Conservation (phyloP, 2,329 filamentous ascomycete species). For the Graphilbum ipis-grandicollis region DNA sequence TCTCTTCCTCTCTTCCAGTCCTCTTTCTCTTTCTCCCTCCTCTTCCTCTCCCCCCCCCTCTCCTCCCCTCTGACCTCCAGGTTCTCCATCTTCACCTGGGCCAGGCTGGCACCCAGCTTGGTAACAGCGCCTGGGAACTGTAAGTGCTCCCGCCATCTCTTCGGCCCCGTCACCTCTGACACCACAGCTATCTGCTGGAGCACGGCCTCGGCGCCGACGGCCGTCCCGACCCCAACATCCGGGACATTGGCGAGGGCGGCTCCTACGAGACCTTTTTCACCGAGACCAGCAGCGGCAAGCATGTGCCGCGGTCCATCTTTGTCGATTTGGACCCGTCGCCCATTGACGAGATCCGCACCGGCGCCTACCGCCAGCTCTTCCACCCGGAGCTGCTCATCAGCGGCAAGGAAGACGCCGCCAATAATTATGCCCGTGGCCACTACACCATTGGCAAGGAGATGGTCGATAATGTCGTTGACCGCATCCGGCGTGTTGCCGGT, state of each 20-base stretch:
- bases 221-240: constrained; percentile 41
- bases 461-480: constrained; percentile 53
- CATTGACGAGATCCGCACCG: constrained; percentile 58
- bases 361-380: constrained; percentile 50
- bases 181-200: constrained; percentile 49
- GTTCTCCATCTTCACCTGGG: constrained; percentile 47
- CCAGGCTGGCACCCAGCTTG: constrained; percentile 57
- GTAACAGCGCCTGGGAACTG: constrained; percentile 63
- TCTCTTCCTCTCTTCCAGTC: not conserved
- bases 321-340: constrained; percentile 57
- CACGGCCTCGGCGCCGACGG: constrained; percentile 51
- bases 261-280: constrained; percentile 61
- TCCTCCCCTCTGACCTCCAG: constrained; percentile 15
- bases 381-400: constrained; percentile 56
- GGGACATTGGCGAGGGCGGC: constrained; percentile 41
- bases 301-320: constrained; percentile 56
- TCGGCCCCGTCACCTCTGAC: constrained; percentile 10
- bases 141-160: constrained; percentile 18
- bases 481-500: constrained; percentile 53
- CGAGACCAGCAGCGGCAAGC: constrained; percentile 54
- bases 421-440: constrained; percentile 62
- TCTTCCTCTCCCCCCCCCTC: too few species aligned
- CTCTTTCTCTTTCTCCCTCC: too few species aligned
- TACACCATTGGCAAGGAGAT: constrained; percentile 66
- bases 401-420: constrained; percentile 62